Conservation (phyloP, 345 rosid species). For the Gynandropsis gynandra region DNA sequence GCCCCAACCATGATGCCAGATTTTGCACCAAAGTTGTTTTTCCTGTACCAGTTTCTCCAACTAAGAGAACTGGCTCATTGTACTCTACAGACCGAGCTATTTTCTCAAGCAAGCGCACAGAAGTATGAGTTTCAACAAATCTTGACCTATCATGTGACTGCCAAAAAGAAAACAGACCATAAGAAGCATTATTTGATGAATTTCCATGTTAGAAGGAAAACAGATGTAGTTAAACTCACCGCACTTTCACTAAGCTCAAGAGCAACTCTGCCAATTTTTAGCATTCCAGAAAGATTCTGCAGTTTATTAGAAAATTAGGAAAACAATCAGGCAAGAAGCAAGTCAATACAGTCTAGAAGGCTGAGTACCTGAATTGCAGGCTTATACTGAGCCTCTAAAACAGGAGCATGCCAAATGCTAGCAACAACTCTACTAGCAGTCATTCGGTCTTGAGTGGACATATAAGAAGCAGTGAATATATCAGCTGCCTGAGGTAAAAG, state of each 20-base stretch:
- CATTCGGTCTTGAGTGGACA: slow-evolving; percentile 44
- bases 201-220: slow-evolving; percentile 14
- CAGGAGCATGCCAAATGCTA: slow-evolving; percentile 51
- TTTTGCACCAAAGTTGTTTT: slow-evolving; percentile 95
- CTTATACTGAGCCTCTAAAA: slow-evolving; percentile 40
- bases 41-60: slow-evolving; percentile 99
- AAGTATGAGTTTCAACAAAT: slow-evolving; percentile 71
- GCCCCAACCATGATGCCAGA: slow-evolving; percentile 70
- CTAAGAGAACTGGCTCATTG: slow-evolving; percentile 92
- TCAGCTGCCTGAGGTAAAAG: slow-evolving; percentile 60
- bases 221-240: slow-evolving; percentile 32
- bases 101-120: slow-evolving; percentile 68
- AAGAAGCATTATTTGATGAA: slow-evolving; percentile 16
- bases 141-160: slow-evolving; percentile 48
- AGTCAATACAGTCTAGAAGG: slow-evolving; percentile 18
- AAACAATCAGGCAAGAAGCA: slow-evolving; percentile 20
- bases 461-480: slow-evolving; percentile 57
- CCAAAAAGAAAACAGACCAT: slow-evolving; percentile 23
- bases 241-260: slow-evolving; percentile 42
- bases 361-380: slow-evolving; percentile 70
- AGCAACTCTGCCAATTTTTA: slow-evolving; percentile 70
- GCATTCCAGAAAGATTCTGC: slow-evolving; percentile 44
- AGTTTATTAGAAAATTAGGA: slow-evolving; percentile 23
- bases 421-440: slow-evolving; percentile 50
- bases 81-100: slow-evolving; percentile 73